Evolutionary conservation across 164 flowering plant species (phyloP).

Genomic region (Umbellularia californica): DNA sequence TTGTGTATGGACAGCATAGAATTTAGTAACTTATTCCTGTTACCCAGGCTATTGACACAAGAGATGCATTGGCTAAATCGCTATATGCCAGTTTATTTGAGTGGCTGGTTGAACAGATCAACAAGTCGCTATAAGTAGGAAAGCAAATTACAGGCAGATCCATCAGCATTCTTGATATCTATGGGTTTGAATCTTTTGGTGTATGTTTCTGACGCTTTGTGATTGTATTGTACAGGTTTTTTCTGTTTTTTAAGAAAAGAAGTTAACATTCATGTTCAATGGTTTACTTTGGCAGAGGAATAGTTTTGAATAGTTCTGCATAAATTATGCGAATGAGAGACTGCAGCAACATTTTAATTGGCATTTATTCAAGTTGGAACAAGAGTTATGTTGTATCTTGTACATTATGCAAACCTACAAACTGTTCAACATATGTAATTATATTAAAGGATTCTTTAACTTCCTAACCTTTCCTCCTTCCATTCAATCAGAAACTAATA

Average conservation of each 20-base stretch:
- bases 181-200: constrained; percentile 96
- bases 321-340: constrained; percentile 98
- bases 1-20: background rate
- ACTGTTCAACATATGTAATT: no score
- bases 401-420: background rate
- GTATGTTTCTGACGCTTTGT: constrained; percentile 31
- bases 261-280: background rate
- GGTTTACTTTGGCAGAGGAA: constrained; percentile 48
- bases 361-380: constrained; percentile 95
- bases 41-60: constrained; percentile 74
- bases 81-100: constrained; percentile 93
- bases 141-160: constrained; percentile 90
- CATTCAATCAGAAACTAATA: no score
- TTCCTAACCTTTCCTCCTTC: no score
- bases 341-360: constrained; percentile 97
- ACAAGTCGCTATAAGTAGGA: constrained; percentile 88
- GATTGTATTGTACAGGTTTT: background rate
- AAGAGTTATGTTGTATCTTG: constrained; percentile 54
- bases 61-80: constrained; percentile 98
- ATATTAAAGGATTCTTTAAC: no score
- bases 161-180: constrained; percentile 97
- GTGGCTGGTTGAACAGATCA: constrained; percentile 94
- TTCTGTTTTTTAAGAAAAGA: no score
- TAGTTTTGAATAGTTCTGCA: constrained; percentile 99
- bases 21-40: background rate